These are phyloP conservation scores for Globisporangium acanthophoron DNA, from an alignment of 352 stramenopile species.

Conservation along the genomic window DNA sequence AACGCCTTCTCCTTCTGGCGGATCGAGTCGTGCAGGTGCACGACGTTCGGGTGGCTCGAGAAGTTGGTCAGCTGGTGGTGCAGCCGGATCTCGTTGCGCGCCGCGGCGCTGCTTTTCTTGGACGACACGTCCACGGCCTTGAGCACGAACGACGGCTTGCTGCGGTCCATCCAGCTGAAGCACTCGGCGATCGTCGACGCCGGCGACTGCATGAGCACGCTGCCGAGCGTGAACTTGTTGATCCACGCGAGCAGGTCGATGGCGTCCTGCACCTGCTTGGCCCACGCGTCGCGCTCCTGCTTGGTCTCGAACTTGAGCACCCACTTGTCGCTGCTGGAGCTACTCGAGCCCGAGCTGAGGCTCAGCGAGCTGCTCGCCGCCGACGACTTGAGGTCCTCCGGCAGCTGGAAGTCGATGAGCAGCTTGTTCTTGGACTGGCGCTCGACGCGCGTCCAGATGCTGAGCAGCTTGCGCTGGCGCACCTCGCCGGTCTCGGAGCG, in stretches of 20 bases:
- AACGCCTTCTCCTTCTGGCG: slow-evolving; percentile 58
- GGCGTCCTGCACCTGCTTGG: slow-evolving; percentile 58
- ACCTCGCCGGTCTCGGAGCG: slow-evolving; percentile 46
- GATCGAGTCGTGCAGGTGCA: slow-evolving; percentile 57
- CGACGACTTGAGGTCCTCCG: slow-evolving; percentile 18
- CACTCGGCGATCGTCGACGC: slow-evolving; percentile 58
- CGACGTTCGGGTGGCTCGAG: slow-evolving; percentile 58
- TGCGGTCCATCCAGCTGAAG: slow-evolving; percentile 54
- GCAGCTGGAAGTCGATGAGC: slow-evolving; percentile 55
- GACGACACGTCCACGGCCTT: slow-evolving; percentile 53
- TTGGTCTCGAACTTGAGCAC: slow-evolving; percentile 72
- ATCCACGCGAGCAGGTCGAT: slow-evolving; percentile 64
- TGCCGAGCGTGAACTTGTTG: slow-evolving; percentile 61
- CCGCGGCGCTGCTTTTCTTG: slow-evolving; percentile 35
- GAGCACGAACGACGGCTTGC: slow-evolving; percentile 53
- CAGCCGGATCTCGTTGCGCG: slow-evolving; percentile 60
- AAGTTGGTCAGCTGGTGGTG: slow-evolving; percentile 70
- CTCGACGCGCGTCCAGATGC: slow-evolving; percentile 48
- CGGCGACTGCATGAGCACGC: slow-evolving; percentile 46
- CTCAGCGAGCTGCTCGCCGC: slow-evolving; percentile 12
- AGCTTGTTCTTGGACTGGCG: slow-evolving; percentile 66
- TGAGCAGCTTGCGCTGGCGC: slow-evolving; percentile 57
- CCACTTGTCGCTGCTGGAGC: slow-evolving; percentile 41
- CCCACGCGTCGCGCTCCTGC: slow-evolving; percentile 55
- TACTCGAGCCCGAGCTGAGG: not conserved